Base-by-base conservation (phyloP, 768 basidiomycete genomes). In the Lactarius trivialis region DNA sequence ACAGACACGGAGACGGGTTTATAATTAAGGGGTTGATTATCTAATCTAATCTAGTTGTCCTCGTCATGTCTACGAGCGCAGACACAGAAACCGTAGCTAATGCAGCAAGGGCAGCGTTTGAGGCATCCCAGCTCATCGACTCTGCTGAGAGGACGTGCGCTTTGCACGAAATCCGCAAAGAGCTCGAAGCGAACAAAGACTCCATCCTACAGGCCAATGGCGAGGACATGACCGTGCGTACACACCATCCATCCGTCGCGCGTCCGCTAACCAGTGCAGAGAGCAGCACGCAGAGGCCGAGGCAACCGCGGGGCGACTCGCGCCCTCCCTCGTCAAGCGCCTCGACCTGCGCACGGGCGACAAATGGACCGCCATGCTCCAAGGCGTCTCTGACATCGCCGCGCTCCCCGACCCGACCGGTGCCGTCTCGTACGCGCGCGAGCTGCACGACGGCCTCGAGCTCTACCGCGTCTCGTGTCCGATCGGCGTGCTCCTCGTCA, bases 391-490 rank as follows among this genome's bases (percentile, higher is more conserved):
- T 11, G 94, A 97, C 69, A 96, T 99, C 24, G 91, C 91, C 33
- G 73, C 76, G 8, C 82, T 99, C 34, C 85, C 87, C 0, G 90
- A 93, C 72, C 96, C 97, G 3, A 94, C 86, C 4, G 95, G 93
- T 6, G 76, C 80, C 41, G 85, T 97, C 21, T 83, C 89, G 0
- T 98, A 97, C 73, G 93, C 97, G 1, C 85, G 85, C n/a, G 83
- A 91, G 69, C 78, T 99, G 37, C 94, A 94, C 70, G 89, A 93
- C 60, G 81, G 77, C 0, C 79, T 98, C 24, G 91, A 97, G 67
- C 81, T 99, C 3, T 93, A 96, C 74, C 85, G 93, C 33, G 89
- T 98, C 1, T 91, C 96, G 0, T 98, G 96, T 70, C 95, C 97
- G 0, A 95, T 99, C 65, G 97, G 97, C 24, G 94, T 97, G 1